Conservation (phyloP, 345 rosid species). For the Adansonia digitata region DNA sequence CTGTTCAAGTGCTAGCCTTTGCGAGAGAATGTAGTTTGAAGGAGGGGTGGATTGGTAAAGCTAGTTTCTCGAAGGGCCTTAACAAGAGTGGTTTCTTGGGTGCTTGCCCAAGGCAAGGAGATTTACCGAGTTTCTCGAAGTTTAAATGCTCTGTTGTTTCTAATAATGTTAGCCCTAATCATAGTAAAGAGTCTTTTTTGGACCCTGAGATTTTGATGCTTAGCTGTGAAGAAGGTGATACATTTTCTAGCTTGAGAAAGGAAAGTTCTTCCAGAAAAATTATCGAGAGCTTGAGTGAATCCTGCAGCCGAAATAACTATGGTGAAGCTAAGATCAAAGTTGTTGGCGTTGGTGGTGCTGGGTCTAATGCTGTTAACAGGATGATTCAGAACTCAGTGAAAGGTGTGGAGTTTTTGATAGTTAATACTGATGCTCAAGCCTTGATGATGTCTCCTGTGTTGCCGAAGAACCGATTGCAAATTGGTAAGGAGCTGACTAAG, state of each 20-base stretch:
- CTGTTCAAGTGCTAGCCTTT: not conserved
- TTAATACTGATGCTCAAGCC: conserved; percentile 82
- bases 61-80: conserved; percentile 30
- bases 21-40: not conserved
- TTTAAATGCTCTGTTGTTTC: conserved; percentile 40
- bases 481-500: conserved; percentile 81
- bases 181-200: conserved; percentile 64
- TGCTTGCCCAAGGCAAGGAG: conserved; percentile 25
- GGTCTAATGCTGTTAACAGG: conserved; percentile 90
- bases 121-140: conserved; percentile 20
- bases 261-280: too few relatives aligned
- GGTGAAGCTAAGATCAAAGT: conserved; percentile 87
- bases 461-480: conserved; percentile 71
- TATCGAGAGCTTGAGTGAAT: conserved; percentile 41
- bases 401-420: conserved; percentile 91
- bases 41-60: conserved; percentile 20
- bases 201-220: conserved; percentile 77
- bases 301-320: conserved; percentile 35
- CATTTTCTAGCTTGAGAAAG: conserved; percentile 34
- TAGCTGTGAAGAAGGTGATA: conserved; percentile 49
- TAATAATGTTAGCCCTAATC: conserved; percentile 46
- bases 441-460: conserved; percentile 81
- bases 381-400: conserved; percentile 89
- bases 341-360: conserved; percentile 90
- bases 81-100: conserved; percentile 35